Conservation (phyloP, 2,329 filamentous ascomycete species). For the Cladophialophora yegresii region DNA sequence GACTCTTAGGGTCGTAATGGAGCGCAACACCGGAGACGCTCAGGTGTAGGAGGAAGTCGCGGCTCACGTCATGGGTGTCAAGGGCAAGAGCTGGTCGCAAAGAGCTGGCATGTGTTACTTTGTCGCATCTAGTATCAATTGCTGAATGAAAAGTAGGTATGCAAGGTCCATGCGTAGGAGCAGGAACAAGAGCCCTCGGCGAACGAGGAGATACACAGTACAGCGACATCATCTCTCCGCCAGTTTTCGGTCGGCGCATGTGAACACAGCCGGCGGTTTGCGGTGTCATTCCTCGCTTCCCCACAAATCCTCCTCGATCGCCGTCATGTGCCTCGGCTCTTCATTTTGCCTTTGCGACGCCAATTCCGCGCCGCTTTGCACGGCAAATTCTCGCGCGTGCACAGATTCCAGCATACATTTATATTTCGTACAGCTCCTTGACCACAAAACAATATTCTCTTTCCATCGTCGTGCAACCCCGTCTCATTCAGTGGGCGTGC, state of each 20-base stretch:
- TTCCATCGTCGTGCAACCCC: background rate
- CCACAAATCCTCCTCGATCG: constrained; percentile 4
- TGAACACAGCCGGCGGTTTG: constrained; percentile 13
- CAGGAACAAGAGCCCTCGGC: constrained; percentile 14
- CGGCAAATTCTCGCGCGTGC: background rate
- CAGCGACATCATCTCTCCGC: constrained; percentile 13
- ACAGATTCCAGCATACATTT: background rate
- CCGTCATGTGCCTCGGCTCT: constrained; percentile 10
- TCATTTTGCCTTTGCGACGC: background rate
- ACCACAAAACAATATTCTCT: background rate
- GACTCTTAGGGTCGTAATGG: background rate
- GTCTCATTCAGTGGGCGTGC: background rate
- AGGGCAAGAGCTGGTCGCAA: background rate
- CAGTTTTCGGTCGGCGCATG: constrained; percentile 15
- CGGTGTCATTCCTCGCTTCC: constrained; percentile 6
- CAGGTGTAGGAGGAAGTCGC: background rate
- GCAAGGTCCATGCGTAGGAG: constrained; percentile 12
- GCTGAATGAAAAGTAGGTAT: constrained; percentile 1
- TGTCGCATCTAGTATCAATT: background rate
- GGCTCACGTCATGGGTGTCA: constrained; percentile 15
- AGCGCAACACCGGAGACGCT: background rate
- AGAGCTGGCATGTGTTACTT: constrained; percentile 18
- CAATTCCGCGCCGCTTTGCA: background rate
- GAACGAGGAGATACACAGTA: constrained; percentile 17
- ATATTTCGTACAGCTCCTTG: background rate